Base-by-base conservation (phyloP, 1,139 yeast genomes). In the Pneumocystis carinii region DNA sequence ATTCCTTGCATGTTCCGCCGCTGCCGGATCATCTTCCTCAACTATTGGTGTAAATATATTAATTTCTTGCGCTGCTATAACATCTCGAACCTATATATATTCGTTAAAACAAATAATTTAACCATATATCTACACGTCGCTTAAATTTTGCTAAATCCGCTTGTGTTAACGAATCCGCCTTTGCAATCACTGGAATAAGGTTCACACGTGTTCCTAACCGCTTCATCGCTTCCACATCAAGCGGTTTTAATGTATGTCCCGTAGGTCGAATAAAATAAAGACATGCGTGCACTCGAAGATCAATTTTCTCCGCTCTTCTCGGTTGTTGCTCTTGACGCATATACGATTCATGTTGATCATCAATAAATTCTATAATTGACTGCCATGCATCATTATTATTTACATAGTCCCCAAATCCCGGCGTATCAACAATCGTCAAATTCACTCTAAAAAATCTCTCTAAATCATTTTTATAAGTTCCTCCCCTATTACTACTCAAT, bases 241-340 rank as follows among this genome's bases (percentile, higher is more conserved):
- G 79, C 2, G 98, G 97, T 75, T 89, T 90, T 70, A 92, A 79
- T 59, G 95, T 83, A 75, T 90, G 97, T 59, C 97, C 98, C 1
- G 97, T 88, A 64, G 98, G 98, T 71, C 96, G 84, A 70, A 92
- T 88, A 73, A 92, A 92, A 76, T 92, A 92, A 67, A 92, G 79
- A 74, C 96, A 90, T 3, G 95, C 97, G 72, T 92, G 97, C 42
- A 92, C 97, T 69, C 98, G 82, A 75, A 90, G 78, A 75, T 94
- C 98, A 27, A 70, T 67, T 67, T 71, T 70, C 65, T 78, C 79
- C 3, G 67, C 70, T 74, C 98, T 85, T 66, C 76, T 74, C 48
- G 98, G 98, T 77, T 94, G 98, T 74, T 90, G 95, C 74, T 92
- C 97, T 76, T 94, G 98, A 72, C 88, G 85, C 95, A 92, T 87